Percentiles rank a stretch among this genome's conserved stretches.
These are phyloP conservation scores for Didymella pomorum DNA, from an alignment of 2,329 filamentous ascomycete species.

Conservation along the genomic window DNA sequence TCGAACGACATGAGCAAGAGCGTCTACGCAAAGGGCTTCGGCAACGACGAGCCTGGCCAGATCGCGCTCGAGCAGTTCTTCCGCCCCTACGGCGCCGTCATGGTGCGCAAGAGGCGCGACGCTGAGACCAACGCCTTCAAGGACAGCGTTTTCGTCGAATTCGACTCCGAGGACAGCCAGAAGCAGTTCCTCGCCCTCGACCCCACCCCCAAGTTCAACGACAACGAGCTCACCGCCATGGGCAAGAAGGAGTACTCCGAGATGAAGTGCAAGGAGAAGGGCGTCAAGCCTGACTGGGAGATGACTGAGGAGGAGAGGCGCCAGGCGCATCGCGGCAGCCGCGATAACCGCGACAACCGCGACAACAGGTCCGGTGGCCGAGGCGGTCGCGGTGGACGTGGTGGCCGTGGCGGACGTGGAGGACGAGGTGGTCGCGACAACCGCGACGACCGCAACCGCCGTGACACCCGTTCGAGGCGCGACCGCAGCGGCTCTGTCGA, in stretches of 20 bases:
- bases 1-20: conserved; percentile 75
- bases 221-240: conserved; percentile 79
- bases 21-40: conserved; percentile 95
- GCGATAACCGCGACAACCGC: conserved; percentile 34
- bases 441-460: conserved; percentile 29
- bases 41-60: conserved; percentile 83
- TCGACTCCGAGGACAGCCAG: conserved; percentile 78
- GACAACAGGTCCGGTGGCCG: conserved; percentile 42
- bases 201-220: conserved; percentile 85
- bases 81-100: conserved; percentile 76
- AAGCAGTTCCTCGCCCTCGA: conserved; percentile 82
- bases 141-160: conserved; percentile 95
- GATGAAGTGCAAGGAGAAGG: conserved; percentile 57
- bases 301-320: conserved; percentile 38
- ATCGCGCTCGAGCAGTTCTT: conserved; percentile 96
- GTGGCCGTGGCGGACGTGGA: conserved; percentile 41
- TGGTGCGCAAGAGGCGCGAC: conserved; percentile 85
- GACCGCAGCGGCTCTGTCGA: conserved; percentile 38
- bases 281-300: conserved; percentile 54
- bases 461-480: conserved; percentile 33
- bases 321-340: too few species aligned
- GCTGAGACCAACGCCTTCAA: conserved; percentile 80
- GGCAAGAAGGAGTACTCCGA: conserved; percentile 84
- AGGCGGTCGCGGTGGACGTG: conserved; percentile 28
- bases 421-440: conserved; percentile 35